Evolutionary conservation across 306 rosid species (phyloP).

Genomic region (Malus orientalis): DNA sequence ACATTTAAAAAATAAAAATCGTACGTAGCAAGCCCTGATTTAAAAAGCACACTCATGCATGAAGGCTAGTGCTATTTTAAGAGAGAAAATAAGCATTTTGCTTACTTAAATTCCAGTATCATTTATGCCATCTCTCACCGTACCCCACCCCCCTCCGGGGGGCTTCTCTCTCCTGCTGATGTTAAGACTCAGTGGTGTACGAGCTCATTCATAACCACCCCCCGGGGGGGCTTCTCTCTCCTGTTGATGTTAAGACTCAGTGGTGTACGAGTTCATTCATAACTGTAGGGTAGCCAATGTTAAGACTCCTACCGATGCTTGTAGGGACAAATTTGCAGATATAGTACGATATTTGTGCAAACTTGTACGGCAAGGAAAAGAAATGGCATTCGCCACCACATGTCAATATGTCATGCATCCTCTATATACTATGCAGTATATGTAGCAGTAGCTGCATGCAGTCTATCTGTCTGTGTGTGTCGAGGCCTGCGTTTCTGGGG

Average conservation of each 20-base stretch:
- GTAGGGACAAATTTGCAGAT: not conserved
- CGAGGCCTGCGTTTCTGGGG: not conserved
- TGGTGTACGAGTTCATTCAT: not conserved
- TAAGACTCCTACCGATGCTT: not conserved
- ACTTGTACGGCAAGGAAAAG: not conserved
- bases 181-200: not conserved
- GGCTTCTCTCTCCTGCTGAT: not conserved
- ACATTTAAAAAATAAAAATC: no score
- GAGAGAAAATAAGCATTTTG: not conserved
- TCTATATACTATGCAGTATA: not conserved
- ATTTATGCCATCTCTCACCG: no score
- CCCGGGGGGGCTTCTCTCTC: not conserved
- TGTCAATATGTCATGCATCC: not conserved
- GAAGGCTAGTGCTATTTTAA: no score
- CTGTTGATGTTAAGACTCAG: not conserved
- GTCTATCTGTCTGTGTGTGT: not conserved
- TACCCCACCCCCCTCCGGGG: no score
- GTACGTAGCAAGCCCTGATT: no score
- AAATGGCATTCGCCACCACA: not conserved
- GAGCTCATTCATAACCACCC: no score
- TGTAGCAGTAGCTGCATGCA: not conserved
- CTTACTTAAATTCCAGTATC: not conserved
- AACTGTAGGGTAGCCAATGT: not conserved
- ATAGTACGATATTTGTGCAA: not conserved
- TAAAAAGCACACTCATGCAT: no score